Evolutionary conservation across 164 flowering plant genomes (phyloP), one percentile per base, ranked within the genome.

Genomic region (Vitis riparia): DNA sequence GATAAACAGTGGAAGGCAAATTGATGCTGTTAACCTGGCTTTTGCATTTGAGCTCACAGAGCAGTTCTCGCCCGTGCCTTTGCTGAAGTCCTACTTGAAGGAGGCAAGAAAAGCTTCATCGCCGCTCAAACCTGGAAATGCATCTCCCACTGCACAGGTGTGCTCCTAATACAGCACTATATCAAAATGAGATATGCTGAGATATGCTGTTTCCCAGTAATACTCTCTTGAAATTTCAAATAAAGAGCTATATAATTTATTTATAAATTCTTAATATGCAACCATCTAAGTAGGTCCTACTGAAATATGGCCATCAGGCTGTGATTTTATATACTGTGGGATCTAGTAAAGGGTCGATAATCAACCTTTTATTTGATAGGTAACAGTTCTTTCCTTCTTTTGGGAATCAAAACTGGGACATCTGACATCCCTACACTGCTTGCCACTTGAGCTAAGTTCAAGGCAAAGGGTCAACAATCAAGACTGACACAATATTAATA

Each of bases 1-100:
- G 75, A 77, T 89, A 8, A 93, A 77, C 37, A 86, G 87, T 76
- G 96, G 97, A 71, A 87, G 96, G 78, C 94, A 95, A 56, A 85
- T 95, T 69, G 99, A 95, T 79, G 99, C 97, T 61, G 91, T 95
- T 75, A 95, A 91, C 79, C 69, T 95, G 78, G 93, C 97, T 63
- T 87, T 82, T 83, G 94, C 97, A 50, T 95, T 95, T 85, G 88
- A 85, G 62, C 88, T 93, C 51, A 91, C 91, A 0, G 89, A 81
- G 65, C 84, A 85, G 81, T 93, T 89, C 68, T 72, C 89, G 44
- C 98, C 97, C 55, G 90, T 91, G 60, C 77, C 87, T 51, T 66
- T 95, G 51, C 83, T 95, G 75, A 90, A 93, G 67, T 82, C 94
- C 16, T 91, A 90, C 81, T 74, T 95, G 80, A 85, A 85, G 70